A percentile compares a stretch with the other conserved stretches of the same genome.
These are phyloP conservation scores for Fusarium guadeloupense DNA, from an alignment of 2,329 filamentous ascomycete genomes.

Conservation along the genomic window DNA sequence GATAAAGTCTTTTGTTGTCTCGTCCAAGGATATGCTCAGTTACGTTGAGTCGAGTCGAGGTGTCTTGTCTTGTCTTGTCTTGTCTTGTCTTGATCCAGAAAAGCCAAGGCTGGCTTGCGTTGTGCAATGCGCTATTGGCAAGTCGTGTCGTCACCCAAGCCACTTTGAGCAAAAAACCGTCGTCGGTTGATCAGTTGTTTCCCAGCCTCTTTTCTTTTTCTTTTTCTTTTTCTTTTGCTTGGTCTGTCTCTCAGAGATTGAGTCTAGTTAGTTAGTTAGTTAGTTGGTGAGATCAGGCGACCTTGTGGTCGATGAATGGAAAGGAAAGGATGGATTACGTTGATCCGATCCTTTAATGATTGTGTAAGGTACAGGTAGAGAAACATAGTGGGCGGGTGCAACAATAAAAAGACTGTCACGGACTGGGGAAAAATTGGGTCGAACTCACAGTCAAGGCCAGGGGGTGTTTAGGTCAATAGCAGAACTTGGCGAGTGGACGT, in stretches of 20 bases:
- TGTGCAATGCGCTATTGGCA: conserved; percentile 31
- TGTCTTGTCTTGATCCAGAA: conserved; percentile 2
- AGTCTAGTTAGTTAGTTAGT: not conserved
- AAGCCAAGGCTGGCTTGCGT: conserved; percentile 35
- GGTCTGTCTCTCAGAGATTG: no score
- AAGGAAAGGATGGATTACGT: not conserved
- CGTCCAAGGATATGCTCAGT: not conserved
- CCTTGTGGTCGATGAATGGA: conserved; percentile 1
- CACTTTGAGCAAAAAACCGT: conserved; percentile 18
- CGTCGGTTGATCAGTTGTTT: not conserved
- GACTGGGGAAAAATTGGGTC: conserved; percentile 31
- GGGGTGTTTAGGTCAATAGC: not conserved
- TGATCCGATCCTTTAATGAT: conserved; percentile 4
- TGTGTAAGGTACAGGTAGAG: conserved; percentile 7
- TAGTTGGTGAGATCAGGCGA: no score
- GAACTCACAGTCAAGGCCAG: not conserved
- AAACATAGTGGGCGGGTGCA: conserved; percentile 14
- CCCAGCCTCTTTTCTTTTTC: conserved; percentile 25
- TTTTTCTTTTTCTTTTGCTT: no score
- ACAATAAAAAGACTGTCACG: conserved; percentile 3
- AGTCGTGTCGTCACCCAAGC: conserved; percentile 39
- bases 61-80: not conserved
- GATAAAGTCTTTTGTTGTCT: not conserved
- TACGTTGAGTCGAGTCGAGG: no score
- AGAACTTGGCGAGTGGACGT: conserved; percentile 6